A percentile compares a stretch with the other conserved stretches of the same genome.
Evolutionary conservation across 352 stramenopile species (phyloP).

Genomic region (Phytophthora ramorum): DNA sequence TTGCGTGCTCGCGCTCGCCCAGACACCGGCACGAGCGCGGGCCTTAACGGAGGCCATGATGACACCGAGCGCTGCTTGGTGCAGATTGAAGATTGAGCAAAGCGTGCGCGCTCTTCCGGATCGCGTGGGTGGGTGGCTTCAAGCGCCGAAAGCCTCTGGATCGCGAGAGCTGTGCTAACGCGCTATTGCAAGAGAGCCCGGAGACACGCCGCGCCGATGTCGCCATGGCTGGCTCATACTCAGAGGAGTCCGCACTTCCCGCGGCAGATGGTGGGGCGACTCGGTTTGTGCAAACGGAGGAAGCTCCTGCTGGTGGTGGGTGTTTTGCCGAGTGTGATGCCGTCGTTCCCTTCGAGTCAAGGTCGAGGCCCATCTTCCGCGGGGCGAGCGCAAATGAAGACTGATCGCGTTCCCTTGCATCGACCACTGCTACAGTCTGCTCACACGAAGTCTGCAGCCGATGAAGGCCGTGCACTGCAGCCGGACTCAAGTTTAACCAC

Average conservation of each 20-base stretch:
- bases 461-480: background rate
- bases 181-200: background rate
- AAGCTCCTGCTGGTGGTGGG: constrained; percentile 9
- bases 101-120: constrained; percentile 17
- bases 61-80: constrained; percentile 13
- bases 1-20: background rate
- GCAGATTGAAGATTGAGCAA: constrained; percentile 10
- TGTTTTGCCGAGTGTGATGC: background rate
- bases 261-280: constrained; percentile 1
- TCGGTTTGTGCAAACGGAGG: constrained; percentile 14
- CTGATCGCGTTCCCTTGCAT: constrained; percentile 1
- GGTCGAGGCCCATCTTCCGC: constrained; percentile 14
- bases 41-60: background rate
- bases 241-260: background rate
- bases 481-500: no score
- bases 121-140: background rate
- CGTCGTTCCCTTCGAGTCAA: background rate
- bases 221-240: background rate
- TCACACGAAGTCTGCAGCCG: no score
- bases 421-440: no score
- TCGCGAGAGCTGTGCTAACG: background rate
- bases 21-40: background rate
- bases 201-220: constrained; percentile 5
- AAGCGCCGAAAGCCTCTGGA: background rate
- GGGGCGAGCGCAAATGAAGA: background rate